Conservation (phyloP, 495 filamentous ascomycete genomes). For the Xylaria intraflava region DNA sequence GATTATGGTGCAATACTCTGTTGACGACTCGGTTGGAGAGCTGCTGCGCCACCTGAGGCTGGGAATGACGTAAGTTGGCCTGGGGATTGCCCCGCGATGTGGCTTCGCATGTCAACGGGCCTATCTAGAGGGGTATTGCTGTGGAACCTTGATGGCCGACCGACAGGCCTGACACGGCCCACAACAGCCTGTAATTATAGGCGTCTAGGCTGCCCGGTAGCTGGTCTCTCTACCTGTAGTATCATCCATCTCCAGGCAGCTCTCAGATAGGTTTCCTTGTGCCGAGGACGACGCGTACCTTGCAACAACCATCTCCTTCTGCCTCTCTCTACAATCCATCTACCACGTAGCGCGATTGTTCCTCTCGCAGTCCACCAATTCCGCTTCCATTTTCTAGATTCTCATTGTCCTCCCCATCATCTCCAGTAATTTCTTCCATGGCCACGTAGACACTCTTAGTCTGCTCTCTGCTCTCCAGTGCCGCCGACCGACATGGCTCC, state of each 20-base stretch:
- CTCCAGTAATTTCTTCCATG: not conserved
- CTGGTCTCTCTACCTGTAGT: too few species aligned
- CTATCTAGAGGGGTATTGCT: not conserved
- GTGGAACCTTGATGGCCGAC: conserved; percentile 6
- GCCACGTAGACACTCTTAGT: not conserved
- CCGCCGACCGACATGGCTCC: conserved; percentile 3
- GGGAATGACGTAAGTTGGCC: conserved; percentile 8
- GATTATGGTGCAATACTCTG: not conserved
- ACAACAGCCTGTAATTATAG: too few species aligned
- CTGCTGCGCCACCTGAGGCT: not conserved
- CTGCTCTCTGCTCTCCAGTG: not conserved
- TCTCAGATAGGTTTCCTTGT: too few species aligned
- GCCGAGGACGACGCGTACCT: not conserved
- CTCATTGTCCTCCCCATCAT: not conserved
- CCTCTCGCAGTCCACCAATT: not conserved
- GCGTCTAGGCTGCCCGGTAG: too few species aligned
- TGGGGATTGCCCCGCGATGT: conserved; percentile 8
- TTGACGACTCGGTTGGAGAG: not conserved
- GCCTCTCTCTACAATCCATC: not conserved
- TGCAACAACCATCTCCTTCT: not conserved
- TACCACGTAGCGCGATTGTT: not conserved
- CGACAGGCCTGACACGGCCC: not conserved
- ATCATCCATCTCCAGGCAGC: too few species aligned
- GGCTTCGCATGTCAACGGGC: not conserved
- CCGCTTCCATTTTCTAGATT: not conserved